These are phyloP conservation scores for Raphanus hybrid DNA, from an alignment of 441 rosid species.

Conservation along the genomic window DNA sequence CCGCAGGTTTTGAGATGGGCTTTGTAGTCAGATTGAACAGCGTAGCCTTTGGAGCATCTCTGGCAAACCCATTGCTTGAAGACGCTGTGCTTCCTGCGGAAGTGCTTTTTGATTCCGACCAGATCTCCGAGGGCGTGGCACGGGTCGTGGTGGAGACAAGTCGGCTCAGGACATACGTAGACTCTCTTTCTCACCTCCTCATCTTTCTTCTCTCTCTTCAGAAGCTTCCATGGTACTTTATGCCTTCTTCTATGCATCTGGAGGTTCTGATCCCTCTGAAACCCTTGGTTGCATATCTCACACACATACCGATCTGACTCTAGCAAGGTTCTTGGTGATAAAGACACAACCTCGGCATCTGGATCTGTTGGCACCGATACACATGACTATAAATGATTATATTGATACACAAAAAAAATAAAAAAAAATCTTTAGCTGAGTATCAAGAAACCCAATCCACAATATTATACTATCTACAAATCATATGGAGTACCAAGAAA, in stretches of 20 bases:
- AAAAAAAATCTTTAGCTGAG: not conserved
- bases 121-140: constrained; percentile 76
- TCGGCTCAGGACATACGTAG: constrained; percentile 67
- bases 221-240: constrained; percentile 73
- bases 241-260: constrained; percentile 94
- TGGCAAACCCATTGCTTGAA: constrained; percentile 91
- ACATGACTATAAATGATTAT: constrained; percentile 8
- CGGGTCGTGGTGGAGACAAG: constrained; percentile 68
- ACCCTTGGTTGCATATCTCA: constrained; percentile 98
- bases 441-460: not conserved
- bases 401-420: not conserved
- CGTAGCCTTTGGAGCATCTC: constrained; percentile 85
- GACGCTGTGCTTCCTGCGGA: constrained; percentile 35
- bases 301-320: constrained; percentile 92
- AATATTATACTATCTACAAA: not conserved
- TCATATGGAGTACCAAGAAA: constrained; percentile 14
- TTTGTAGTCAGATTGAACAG: constrained; percentile 97
- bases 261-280: constrained; percentile 91
- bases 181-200: constrained; percentile 66
- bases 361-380: constrained; percentile 58
- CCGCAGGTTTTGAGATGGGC: constrained; percentile 97
- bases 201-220: constrained; percentile 55
- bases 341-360: constrained; percentile 87
- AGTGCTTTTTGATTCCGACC: constrained; percentile 65
- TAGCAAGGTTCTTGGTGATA: constrained; percentile 81